Base-by-base conservation (phyloP, 2,329 filamentous ascomycete species). In the Scolecobasidium constrictum region DNA sequence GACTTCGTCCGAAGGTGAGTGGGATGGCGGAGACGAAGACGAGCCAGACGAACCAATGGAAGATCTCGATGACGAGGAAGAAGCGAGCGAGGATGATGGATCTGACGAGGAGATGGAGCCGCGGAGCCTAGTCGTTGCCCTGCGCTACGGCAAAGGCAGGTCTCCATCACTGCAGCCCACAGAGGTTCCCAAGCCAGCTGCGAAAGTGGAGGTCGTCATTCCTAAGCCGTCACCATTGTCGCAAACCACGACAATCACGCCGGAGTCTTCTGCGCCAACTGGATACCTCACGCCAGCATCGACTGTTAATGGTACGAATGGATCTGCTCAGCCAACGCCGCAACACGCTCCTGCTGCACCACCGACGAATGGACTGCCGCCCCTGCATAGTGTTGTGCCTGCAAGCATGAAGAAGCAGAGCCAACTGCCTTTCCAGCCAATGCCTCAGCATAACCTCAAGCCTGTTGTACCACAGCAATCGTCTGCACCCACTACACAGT, bases 61-160 rank as follows among this genome's bases (percentile, higher is more conserved):
- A 26, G 66, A 67, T 6, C 70, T 74, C 5, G 77, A 80, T n/a
- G 73, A 78, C 31, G 58, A 56, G 4, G 49, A 49, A 9, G 50
- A 59, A 11, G 56, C 57, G 31, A 64, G 65, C 28, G 70, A 77
- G 56, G 26, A n/a, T n/a, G 26, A 31, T n/a, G 9, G 9, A 9
- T 60, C 46, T 48, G 60, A 47, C 2, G 55, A 58, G n/a, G 56
- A 59, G 4, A 50, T 49, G 4, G 55, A 60, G 28, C 52, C 55
- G 9, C 69, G 70, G 51, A 85, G 78, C 50, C 70, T 90, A 33
- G 72, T 94, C 40, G 81, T 94, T 44, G 88, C 84, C 57, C 69
- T 94, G 11, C 36, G 23, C 12, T 44, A 44, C 35, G 22, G 35
- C 31, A 42, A 42, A 15, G 17, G 11, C 18, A 11, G 34, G 7